Percentiles rank a stretch among this genome's conserved stretches.
phyloP scores from a whole-genome alignment of 1,284 basidiomycete species.

The Apiotrichum laibachii region DNA sequence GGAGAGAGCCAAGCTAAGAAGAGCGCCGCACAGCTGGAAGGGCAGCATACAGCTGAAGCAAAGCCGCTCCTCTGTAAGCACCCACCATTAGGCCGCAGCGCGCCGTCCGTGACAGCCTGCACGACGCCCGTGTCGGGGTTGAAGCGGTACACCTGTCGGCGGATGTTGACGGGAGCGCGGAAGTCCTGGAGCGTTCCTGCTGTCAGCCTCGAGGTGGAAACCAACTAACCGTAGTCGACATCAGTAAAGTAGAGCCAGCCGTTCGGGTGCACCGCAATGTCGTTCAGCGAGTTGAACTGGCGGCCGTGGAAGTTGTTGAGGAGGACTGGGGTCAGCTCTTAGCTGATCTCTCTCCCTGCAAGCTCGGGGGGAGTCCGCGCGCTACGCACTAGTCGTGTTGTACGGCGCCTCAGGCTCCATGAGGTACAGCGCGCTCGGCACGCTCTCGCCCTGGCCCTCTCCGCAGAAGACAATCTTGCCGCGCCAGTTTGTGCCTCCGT shows the following conservation, averaged over 20 bases:
- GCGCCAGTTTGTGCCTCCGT: slow-evolving; percentile 63
- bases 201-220: background rate
- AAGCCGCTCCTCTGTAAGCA: slow-evolving; percentile 13
- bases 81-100: slow-evolving; percentile 52
- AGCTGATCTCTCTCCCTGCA: too few relatives aligned
- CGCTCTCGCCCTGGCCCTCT: slow-evolving; percentile 61
- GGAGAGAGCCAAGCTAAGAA: too few relatives aligned
- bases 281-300: slow-evolving; percentile 78
- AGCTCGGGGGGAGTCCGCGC: too few relatives aligned
- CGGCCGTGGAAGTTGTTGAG: slow-evolving; percentile 70
- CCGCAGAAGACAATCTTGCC: slow-evolving; percentile 64
- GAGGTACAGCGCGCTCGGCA: slow-evolving; percentile 63
- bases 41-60: too few relatives aligned
- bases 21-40: slow-evolving; percentile 40
- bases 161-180: slow-evolving; percentile 59
- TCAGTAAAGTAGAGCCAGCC: slow-evolving; percentile 51
- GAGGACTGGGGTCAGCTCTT: slow-evolving; percentile 48
- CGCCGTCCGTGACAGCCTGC: slow-evolving; percentile 67
- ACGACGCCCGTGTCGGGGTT: slow-evolving; percentile 63
- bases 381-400: slow-evolving; percentile 56
- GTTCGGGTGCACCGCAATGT: slow-evolving; percentile 70
- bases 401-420: slow-evolving; percentile 64
- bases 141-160: slow-evolving; percentile 70
- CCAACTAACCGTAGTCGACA: slow-evolving; percentile 51
- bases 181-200: slow-evolving; percentile 55